Evolutionary conservation across 805 yeast species (phyloP), one percentile per base, ranked within the genome.

Genomic region (Candida schatavii): DNA sequence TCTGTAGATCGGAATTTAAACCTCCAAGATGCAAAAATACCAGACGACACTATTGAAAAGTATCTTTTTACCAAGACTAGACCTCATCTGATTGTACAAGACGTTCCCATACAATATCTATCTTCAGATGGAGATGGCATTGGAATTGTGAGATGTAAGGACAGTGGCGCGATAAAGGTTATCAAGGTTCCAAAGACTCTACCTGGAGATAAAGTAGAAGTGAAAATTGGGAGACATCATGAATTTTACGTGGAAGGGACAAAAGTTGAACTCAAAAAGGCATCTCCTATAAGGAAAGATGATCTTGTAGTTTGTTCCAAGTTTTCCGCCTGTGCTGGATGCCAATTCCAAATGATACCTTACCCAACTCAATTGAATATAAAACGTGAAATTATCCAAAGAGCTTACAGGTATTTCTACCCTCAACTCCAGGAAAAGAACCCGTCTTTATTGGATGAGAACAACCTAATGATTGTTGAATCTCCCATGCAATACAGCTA

Each of bases 321-420:
- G 31, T 72, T 72, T 44, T 47, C 58, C 7, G 47, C 43, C 23
- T 72, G 77, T 42, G 49, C 56, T 35, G 77, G 76, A 2, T 72
- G 77, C 46, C 71, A 70, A 39, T 54, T 65, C 17, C 77, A 72
- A 42, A 68, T 67, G 73, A 23, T 70, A 14, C 43, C 54, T 3
- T 65, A 70, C 40, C 64, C 63, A 3, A 56, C 61, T n/a, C 77
- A 72, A 45, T 52, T 70, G 17, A 38, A 44, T 2, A 57, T 57
- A 39, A 72, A 72, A 44, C 51, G 52, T 35, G 37, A 41, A 5
- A 49, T 59, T 1, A 62, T 72, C 15, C 34, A 50, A 13, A 59
- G 55, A 35, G 77, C 76, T 2, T 71, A 52, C 43, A 42, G 44
- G 13, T 66, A 47, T 44, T 67, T 66, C 45, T 57, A 52, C 41